A percentile compares a stretch with the other conserved stretches of the same genome.
Evolutionary conservation across 495 filamentous ascomycete species (phyloP).

Genomic region (Echria macrotheca): DNA sequence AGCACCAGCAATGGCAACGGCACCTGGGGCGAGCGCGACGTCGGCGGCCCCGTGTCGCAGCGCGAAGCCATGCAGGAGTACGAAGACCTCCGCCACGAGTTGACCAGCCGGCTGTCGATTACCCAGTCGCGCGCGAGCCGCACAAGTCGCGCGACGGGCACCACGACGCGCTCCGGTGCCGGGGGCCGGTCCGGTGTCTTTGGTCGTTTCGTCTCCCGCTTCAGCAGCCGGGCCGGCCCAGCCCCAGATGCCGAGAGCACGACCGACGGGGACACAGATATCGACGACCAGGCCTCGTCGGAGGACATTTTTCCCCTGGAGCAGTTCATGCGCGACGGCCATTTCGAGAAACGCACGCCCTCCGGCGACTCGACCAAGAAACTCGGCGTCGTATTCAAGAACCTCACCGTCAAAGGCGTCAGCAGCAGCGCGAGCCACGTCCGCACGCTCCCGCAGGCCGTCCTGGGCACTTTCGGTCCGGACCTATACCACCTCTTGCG

Average conservation of each 20-base stretch:
- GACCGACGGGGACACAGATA: conserved; percentile 35
- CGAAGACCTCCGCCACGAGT: conserved; percentile 59
- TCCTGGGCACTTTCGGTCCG: conserved; percentile 79
- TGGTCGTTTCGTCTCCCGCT: conserved; percentile 15
- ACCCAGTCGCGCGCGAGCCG: conserved; percentile 10
- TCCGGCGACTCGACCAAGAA: conserved; percentile 67
- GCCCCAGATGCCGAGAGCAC: conserved; percentile 33
- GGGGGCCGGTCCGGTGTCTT: conserved; percentile 15
- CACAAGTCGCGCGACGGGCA: not conserved
- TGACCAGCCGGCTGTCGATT: conserved; percentile 41
- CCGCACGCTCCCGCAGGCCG: conserved; percentile 68
- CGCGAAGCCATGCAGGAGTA: conserved; percentile 64
- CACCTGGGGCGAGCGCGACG: conserved; percentile 71
- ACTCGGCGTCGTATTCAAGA: conserved; percentile 77
- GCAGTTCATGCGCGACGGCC: conserved; percentile 71
- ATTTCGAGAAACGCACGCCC: conserved; percentile 71
- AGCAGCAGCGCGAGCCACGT: conserved; percentile 63
- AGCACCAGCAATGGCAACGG: conserved; percentile 34
- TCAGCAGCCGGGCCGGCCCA: conserved; percentile 6
- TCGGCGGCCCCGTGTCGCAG: conserved; percentile 57
- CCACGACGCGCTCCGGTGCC: conserved; percentile 13
- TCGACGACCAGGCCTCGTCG: conserved; percentile 3
- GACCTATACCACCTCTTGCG: conserved; percentile 70
- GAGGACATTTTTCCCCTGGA: conserved; percentile 62
- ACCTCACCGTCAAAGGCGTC: conserved; percentile 70